Base-by-base conservation (phyloP, 2,329 filamentous ascomycete genomes). In the Diaporthe destruens region DNA sequence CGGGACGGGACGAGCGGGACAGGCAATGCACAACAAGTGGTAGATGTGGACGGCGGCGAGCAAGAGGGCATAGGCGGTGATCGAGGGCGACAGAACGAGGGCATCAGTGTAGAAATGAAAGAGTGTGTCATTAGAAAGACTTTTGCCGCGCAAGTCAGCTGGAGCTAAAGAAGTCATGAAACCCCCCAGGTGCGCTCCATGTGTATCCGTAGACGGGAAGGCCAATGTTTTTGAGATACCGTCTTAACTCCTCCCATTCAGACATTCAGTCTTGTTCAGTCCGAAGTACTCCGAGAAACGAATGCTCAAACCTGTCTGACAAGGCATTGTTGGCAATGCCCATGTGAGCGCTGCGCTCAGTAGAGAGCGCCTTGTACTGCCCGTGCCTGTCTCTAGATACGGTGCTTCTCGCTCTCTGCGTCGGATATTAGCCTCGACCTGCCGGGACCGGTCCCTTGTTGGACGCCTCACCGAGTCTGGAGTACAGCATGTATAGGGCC, bases 401-500 rank as follows among this genome's bases (percentile, higher is more conserved):
- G 90, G 83, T 94, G 92, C 82, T 94, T 94, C 80, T 94, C 92
- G 81, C 90, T 93, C 84, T 94, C 92, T 94, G 81, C 79, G 47
- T 54, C 65, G 34, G 34, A 69, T 66, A 51, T 74, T 72, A 74
- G 72, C 71, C 59, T 67, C 72, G 66, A 55, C 51, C 66, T 44
- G 66, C 47, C 34, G 66, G 57, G 53, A 56, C 55, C 53, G 34
- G 72, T 76, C 71, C 77, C 71, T 76, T 73, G 63, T 72, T 75
- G 47, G 69, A 56, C 51, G 47, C 80, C 87, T 86, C 82, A 98
- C 96, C 96, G 82, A 99, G 93, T 88, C 96, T 91, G 74, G 94
- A 97, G 84, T 99, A 99, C 71, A 99, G 90, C 95, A 99, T 98
- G 85, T 98, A 99, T 71, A 99, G 85, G n/a, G 96, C 96, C 95